A percentile compares a stretch with the other conserved stretches of the same genome.
Conservation (phyloP, 441 rosid genomes). For the Pelargonium citronellum region DNA sequence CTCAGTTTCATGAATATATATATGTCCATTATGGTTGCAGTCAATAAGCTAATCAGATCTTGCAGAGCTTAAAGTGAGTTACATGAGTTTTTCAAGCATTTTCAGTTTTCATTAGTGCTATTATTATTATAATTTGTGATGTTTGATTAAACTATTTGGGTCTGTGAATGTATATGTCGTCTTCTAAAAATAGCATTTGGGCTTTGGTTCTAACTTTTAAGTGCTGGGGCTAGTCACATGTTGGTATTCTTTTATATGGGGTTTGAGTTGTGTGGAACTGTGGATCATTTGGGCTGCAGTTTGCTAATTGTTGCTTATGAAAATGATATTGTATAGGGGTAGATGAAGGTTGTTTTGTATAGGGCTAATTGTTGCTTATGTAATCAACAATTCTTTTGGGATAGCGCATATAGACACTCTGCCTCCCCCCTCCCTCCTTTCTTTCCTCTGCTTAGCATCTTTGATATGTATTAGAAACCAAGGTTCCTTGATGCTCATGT, state of each 20-base stretch:
- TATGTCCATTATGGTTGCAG: not conserved
- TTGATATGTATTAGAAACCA: constrained; percentile 1
- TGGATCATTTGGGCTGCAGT: no score
- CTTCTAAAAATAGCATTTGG: no score
- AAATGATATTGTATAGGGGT: no score
- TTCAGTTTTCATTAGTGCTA: not conserved
- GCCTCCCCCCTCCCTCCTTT: not conserved
- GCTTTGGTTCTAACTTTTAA: not conserved
- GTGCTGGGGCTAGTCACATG: not conserved
- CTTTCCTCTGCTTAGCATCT: not conserved
- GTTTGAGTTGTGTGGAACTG: not conserved
- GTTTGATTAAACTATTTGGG: not conserved
- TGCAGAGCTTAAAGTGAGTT: not conserved
- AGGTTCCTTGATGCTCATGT: not conserved
- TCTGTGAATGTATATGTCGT: not conserved
- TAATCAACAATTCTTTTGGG: no score
- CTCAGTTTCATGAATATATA: not conserved
- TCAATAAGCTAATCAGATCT: not conserved
- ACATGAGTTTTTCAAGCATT: not conserved
- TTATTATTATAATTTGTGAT: no score
- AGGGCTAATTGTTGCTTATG: no score
- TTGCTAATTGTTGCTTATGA: no score
- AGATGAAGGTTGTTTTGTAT: no score
- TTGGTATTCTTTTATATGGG: not conserved
- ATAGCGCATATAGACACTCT: no score